Percentiles rank a stretch among this genome's conserved stretches.
Conservation (phyloP, 2,329 filamentous ascomycete genomes). For the Fusarium clavum region DNA sequence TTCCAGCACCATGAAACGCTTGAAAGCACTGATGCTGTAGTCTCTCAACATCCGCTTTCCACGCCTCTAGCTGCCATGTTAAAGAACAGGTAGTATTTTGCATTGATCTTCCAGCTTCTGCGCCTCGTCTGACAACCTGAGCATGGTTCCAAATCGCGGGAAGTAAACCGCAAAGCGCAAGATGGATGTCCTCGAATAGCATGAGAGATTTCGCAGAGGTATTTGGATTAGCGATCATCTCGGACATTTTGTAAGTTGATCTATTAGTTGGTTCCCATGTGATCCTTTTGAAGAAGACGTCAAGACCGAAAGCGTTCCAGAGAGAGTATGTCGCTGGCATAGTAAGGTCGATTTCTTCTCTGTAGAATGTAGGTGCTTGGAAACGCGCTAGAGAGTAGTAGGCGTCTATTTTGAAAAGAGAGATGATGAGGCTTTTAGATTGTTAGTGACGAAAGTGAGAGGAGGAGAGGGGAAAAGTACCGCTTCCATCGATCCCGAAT, state of each 20-base stretch:
- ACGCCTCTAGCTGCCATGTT: conserved; percentile 45
- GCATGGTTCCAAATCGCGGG: conserved; percentile 50
- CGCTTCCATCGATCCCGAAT: conserved; percentile 52
- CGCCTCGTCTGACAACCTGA: conserved; percentile 42
- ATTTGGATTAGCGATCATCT: conserved; percentile 47
- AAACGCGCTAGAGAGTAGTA: conserved; percentile 51
- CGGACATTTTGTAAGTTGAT: conserved; percentile 46
- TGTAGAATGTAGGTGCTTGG: conserved; percentile 49
- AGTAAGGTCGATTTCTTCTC: conserved; percentile 54
- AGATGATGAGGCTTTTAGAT: conserved; percentile 48
- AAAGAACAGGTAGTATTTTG: conserved; percentile 34
- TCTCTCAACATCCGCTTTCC: conserved; percentile 44
- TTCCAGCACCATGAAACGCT: conserved; percentile 18
- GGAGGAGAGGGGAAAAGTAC: conserved; percentile 30
- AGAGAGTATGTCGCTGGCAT: conserved; percentile 51
- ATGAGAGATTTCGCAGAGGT: conserved; percentile 44
- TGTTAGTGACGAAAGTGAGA: background rate
- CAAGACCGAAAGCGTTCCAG: conserved; percentile 54
- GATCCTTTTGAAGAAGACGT: conserved; percentile 52
- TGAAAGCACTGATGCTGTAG: conserved; percentile 37
- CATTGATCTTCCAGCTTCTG: conserved; percentile 13
- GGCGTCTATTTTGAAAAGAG: conserved; percentile 54
- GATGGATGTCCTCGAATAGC: conserved; percentile 51
- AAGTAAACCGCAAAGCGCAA: conserved; percentile 48
- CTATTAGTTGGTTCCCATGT: conserved; percentile 50